Evolutionary conservation across 192 early-diverging fungal genomes (phyloP).

Genomic region (Podila epigama): DNA sequence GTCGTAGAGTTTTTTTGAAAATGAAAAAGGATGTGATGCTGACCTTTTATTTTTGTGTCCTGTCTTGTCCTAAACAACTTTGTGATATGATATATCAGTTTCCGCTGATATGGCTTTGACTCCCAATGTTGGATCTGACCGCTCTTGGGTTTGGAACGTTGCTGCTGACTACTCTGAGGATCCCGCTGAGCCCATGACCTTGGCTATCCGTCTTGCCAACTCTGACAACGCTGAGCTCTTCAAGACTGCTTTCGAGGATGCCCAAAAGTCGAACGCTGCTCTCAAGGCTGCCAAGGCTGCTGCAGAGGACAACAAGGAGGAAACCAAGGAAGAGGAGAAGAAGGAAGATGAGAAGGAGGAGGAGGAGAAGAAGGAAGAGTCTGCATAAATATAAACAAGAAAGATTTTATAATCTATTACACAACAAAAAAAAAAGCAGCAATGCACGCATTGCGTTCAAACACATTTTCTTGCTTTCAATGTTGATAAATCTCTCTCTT

Average conservation of each 20-base stretch:
- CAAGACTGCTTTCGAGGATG: constrained; percentile 64
- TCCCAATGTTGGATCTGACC: constrained; percentile 97
- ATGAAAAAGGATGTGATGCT: constrained; percentile 2
- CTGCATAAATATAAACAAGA: constrained; percentile 36
- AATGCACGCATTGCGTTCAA: too few species aligned
- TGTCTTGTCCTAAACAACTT: background rate
- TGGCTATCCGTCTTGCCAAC: constrained; percentile 98
- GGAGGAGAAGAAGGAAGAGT: constrained; percentile 48
- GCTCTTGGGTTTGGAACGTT: constrained; percentile 98
- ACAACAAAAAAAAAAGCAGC: too few species aligned
- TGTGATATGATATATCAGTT: too few species aligned
- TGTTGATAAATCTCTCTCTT: too few species aligned
- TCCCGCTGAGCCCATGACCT: constrained; percentile 73
- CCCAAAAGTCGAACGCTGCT: constrained; percentile 89
- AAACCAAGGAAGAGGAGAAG: constrained; percentile 37
- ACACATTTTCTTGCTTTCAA: too few species aligned
- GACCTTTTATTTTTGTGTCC: background rate
- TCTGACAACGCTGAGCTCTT: constrained; percentile 68
- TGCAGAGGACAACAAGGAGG: constrained; percentile 46
- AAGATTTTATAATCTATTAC: too few species aligned
- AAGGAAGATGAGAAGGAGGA: constrained; percentile 51
- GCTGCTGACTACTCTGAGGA: constrained; percentile 92
- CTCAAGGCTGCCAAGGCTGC: constrained; percentile 77
- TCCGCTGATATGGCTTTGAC: constrained; percentile 87
- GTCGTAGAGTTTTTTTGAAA: background rate